Conservation (phyloP, 352 stramenopile genomes). For the Pythium phragmiticola region DNA sequence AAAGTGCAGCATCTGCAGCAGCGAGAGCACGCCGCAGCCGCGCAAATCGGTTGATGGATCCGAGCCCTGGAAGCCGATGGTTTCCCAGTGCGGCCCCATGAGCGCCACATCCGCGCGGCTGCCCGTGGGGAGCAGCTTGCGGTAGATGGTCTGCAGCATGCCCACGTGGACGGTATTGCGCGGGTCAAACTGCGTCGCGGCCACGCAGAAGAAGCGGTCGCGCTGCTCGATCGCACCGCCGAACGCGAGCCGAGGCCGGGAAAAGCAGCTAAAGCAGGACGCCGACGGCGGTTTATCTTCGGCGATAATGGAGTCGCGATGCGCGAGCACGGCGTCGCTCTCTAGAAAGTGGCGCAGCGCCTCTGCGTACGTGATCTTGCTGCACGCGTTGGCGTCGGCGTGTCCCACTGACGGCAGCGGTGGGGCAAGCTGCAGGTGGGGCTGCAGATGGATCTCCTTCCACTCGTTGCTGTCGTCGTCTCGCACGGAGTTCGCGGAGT, state of each 20-base stretch:
- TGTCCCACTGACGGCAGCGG: background rate
- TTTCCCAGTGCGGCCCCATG: constrained; percentile 80
- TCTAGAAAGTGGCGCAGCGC: constrained; percentile 23
- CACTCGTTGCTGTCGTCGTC: constrained; percentile 34
- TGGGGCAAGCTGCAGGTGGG: constrained; percentile 1
- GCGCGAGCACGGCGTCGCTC: constrained; percentile 21
- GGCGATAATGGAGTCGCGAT: constrained; percentile 48
- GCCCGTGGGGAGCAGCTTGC: constrained; percentile 34
- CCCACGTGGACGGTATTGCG: constrained; percentile 43
- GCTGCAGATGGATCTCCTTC: constrained; percentile 53
- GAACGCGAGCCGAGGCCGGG: constrained; percentile 51
- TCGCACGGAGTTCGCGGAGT: background rate
- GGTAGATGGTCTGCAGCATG: constrained; percentile 71
- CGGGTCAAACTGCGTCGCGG: constrained; percentile 48
- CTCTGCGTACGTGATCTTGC: constrained; percentile 22
- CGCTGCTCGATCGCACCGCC: constrained; percentile 51
- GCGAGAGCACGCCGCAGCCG: constrained; percentile 77
- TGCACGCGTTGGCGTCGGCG: background rate
- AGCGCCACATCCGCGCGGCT: constrained; percentile 36
- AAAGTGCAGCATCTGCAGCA: constrained; percentile 85
- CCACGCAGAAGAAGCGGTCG: constrained; percentile 77
- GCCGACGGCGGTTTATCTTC: constrained; percentile 38
- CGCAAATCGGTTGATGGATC: constrained; percentile 89
- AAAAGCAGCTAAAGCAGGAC: constrained; percentile 67
- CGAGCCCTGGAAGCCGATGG: constrained; percentile 86